Evolutionary conservation across 176 grass and related monocot genomes (phyloP).

Genomic region (Puya raimondii): DNA sequence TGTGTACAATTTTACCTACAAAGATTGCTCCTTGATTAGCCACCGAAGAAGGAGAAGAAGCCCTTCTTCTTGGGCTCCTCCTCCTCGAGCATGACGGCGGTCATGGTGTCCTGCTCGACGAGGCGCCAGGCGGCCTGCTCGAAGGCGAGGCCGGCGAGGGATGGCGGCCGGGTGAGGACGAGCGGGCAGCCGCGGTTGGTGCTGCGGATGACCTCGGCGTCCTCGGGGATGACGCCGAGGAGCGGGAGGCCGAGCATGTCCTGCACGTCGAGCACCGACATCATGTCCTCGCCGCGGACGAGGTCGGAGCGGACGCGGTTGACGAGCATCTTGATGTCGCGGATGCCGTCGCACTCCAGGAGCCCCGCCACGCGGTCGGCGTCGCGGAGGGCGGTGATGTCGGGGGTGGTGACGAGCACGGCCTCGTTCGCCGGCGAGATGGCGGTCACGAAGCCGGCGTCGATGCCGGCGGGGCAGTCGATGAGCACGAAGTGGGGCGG

Average conservation of each 20-base stretch:
- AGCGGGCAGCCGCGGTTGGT: slow-evolving; percentile 69
- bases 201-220: slow-evolving; percentile 69
- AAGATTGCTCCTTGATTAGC: slow-evolving; percentile 13
- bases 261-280: slow-evolving; percentile 88
- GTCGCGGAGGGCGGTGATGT: slow-evolving; percentile 81
- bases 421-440: slow-evolving; percentile 88
- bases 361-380: slow-evolving; percentile 74
- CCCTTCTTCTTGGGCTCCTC: slow-evolving; percentile 67
- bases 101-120: slow-evolving; percentile 84
- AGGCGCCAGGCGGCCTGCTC: slow-evolving; percentile 81
- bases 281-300: slow-evolving; percentile 88
- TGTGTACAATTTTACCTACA: no score
- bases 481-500: slow-evolving; percentile 38
- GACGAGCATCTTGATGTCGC: slow-evolving; percentile 85
- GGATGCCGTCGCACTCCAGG: slow-evolving; percentile 78
- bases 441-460: slow-evolving; percentile 84
- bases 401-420: slow-evolving; percentile 66
- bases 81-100: slow-evolving; percentile 75
- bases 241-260: slow-evolving; percentile 86
- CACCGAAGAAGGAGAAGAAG: slow-evolving; percentile 65
- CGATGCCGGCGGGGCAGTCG: slow-evolving; percentile 38
- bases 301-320: slow-evolving; percentile 79
- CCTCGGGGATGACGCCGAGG: slow-evolving; percentile 79
- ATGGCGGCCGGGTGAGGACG: slow-evolving; percentile 64
- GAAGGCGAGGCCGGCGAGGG: slow-evolving; percentile 63